Conservation (phyloP, 2,329 filamentous ascomycete species). For the Hortaea sp. region DNA sequence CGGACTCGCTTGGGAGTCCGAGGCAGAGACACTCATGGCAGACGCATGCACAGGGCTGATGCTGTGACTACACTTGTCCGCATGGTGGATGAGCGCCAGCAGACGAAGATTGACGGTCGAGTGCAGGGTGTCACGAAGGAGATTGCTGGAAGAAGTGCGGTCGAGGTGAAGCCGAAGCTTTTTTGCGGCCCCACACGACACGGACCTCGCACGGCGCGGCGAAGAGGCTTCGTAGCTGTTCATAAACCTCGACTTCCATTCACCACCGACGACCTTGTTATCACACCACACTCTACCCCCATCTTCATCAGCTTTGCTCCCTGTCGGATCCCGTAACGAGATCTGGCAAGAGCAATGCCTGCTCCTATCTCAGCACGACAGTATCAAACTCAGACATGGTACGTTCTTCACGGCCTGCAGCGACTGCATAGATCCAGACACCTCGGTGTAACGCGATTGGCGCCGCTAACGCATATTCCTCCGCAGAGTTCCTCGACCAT, state of each 20-base stretch:
- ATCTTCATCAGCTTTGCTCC: not conserved
- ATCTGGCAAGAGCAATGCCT: constrained; percentile 5
- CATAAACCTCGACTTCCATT: too few species aligned
- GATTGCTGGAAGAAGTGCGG: too few species aligned
- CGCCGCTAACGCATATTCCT: not conserved
- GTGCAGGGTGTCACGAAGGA: too few species aligned
- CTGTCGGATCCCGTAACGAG: not conserved
- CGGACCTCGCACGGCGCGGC: too few species aligned
- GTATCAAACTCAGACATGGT: constrained; percentile 2
- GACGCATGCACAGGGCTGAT: constrained; percentile 17
- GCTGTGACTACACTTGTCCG: constrained; percentile 18
- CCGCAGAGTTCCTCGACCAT: constrained; percentile 52
- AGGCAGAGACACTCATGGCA: constrained; percentile 19
- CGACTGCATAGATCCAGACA: not conserved
- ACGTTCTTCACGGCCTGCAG: not conserved
- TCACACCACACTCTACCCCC: too few species aligned
- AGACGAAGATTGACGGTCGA: too few species aligned
- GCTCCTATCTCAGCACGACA: not conserved
- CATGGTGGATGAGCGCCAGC: constrained; percentile 12
- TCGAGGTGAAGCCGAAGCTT: too few species aligned
- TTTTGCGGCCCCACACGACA: too few species aligned
- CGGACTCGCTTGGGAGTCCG: constrained; percentile 13
- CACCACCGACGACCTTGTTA: too few species aligned
- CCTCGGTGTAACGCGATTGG: not conserved
- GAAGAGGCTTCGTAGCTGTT: too few species aligned